These are phyloP conservation scores for Calendula officinalis DNA, from an alignment of 129 eudicot species.

Conservation along the genomic window DNA sequence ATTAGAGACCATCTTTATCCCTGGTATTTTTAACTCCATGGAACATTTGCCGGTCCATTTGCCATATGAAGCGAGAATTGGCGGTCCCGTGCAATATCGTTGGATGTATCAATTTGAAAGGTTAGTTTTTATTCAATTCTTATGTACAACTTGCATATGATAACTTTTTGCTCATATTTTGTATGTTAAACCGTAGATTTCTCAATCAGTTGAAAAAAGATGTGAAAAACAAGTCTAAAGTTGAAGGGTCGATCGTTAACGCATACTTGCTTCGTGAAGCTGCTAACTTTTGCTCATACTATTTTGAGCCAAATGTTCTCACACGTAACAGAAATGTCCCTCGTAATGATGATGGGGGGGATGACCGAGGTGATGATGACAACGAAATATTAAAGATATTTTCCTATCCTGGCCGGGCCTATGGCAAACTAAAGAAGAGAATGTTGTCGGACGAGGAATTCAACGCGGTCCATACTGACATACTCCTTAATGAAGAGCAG, in stretches of 20 bases:
- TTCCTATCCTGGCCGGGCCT: not conserved
- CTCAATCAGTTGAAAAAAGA: too few relatives aligned
- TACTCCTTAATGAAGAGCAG: not conserved
- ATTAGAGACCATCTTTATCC: too few relatives aligned
- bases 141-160: not conserved
- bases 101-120: not conserved
- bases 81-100: too few relatives aligned
- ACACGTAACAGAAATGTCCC: too few relatives aligned
- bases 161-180: too few relatives aligned
- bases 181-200: too few relatives aligned
- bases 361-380: not conserved
- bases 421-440: not conserved
- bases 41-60: too few relatives aligned
- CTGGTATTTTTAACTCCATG: too few relatives aligned
- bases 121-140: not conserved
- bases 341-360: too few relatives aligned
- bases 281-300: not conserved
- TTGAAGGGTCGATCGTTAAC: not conserved
- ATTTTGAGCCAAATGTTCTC: too few relatives aligned
- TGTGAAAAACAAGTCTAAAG: not conserved
- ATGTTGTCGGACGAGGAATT: not conserved
- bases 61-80: too few relatives aligned
- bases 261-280: not conserved
- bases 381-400: not conserved
- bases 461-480: not conserved